Evolutionary conservation across 106 monocot species (phyloP).

Genomic region (Platanthera zijinensis): DNA sequence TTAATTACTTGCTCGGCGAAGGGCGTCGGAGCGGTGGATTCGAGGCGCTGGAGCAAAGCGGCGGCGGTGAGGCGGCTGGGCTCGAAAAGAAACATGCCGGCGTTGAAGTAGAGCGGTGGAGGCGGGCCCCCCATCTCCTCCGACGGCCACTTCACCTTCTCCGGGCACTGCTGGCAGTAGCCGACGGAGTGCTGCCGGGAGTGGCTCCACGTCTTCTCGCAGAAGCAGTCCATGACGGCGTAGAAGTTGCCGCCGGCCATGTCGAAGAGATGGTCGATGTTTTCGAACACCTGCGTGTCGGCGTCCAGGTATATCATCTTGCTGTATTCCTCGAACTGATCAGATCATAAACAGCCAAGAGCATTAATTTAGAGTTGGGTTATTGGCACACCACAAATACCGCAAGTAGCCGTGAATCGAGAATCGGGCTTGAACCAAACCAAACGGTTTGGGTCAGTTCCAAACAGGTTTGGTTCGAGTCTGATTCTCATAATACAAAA

Average conservation of each 20-base stretch:
- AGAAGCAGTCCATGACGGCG: slow-evolving; percentile 79
- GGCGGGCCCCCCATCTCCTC: slow-evolving; percentile 23
- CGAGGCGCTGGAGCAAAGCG: slow-evolving; percentile 33
- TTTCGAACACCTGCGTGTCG: slow-evolving; percentile 60
- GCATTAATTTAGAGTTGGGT: no score
- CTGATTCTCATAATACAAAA: no score
- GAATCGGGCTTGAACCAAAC: no score
- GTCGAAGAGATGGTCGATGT: slow-evolving; percentile 73
- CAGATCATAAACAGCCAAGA: not conserved
- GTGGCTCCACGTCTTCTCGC: slow-evolving; percentile 82
- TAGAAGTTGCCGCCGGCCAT: slow-evolving; percentile 43
- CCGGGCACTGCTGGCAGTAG: slow-evolving; percentile 78
- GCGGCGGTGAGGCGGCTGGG: slow-evolving; percentile 29
- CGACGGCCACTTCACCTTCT: slow-evolving; percentile 44
- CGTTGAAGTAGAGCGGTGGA: slow-evolving; percentile 65
- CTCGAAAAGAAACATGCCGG: slow-evolving; percentile 71
- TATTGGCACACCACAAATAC: no score
- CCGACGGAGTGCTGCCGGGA: slow-evolving; percentile 49
- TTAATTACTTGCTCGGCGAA: slow-evolving; percentile 66
- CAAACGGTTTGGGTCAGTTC: no score
- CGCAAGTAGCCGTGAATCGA: no score
- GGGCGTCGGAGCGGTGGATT: slow-evolving; percentile 30
- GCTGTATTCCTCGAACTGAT: slow-evolving; percentile 57
- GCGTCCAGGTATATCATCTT: slow-evolving; percentile 71
- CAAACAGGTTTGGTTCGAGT: no score